Evolutionary conservation across 768 basidiomycete genomes (phyloP), one percentile per base, ranked within the genome.

Genomic region (Calvatia gigantea): DNA sequence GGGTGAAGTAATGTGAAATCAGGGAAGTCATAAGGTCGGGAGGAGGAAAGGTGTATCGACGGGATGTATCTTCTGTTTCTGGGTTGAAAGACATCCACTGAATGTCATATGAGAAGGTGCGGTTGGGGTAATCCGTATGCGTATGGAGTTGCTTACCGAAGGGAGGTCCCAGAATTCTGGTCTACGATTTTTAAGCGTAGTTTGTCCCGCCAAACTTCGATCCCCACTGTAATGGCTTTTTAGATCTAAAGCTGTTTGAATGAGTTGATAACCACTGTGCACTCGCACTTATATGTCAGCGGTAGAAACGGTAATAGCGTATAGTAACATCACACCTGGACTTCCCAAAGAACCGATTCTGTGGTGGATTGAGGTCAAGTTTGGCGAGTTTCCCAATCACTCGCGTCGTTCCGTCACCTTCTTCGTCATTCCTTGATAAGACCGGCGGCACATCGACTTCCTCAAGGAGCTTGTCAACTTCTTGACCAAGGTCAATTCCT

Each of bases 1-100:
- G 61, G 0, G 58, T 60, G 64, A 94, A 96, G 61, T 86, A 93
- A n/a, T 77, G 66, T 44, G 86, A 76, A 45, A 91, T 71, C 23
- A 96, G 77, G 0, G 62, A 58, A 1, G 62, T 55, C 6, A 82
- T 73, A 15, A 94, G 74, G 43, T 85, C 83, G 4, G 69, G 63
- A 1, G 80, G 76, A 0, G 85, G 85, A 51, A 80, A 86, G 19
- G 43, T 50, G 60, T 78, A 81, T 6, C 53, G 56, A 4, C 68
- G 66, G 8, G 59, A 59, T 1, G 44, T 62, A 54, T 42, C 67
- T 58, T 59, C 61, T 1, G 48, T 31, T 51, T 69, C 64, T 3
- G 66, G 64, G 43, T 65, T 61, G 3, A 58, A 45, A 2, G 58
- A 61, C 44, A 68, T 65, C 75, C 74, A 76, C 76, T 75, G 56